A percentile compares a stretch with the other conserved stretches of the same genome.
phyloP scores from a whole-genome alignment of 202 grass and related monocot species.

The Zizania palustris region DNA sequence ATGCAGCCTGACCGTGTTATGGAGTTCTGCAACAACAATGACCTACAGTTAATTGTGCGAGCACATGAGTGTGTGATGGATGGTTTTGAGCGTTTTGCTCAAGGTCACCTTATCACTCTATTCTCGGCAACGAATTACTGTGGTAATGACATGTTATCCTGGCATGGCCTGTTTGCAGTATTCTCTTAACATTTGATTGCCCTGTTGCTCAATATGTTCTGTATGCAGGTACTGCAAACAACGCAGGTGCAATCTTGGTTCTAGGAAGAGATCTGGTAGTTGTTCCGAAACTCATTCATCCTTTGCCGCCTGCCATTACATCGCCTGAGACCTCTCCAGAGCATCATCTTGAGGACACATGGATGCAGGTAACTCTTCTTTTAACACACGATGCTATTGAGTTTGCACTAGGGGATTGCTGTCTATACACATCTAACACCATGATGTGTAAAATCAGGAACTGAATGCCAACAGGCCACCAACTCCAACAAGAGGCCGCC shows the following conservation, averaged over 20 bases:
- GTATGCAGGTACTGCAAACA: constrained; percentile 80
- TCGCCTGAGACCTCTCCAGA: constrained; percentile 75
- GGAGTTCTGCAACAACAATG: constrained; percentile 99
- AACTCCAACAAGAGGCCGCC: constrained; percentile 95
- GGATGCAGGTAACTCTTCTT: constrained; percentile 80
- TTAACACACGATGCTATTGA: not conserved
- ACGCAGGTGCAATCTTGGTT: constrained; percentile 96
- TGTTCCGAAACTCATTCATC: constrained; percentile 97
- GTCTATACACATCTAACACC: constrained; percentile 25
- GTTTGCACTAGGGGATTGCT: not conserved
- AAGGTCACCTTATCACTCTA: constrained; percentile 98
- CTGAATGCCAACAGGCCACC: constrained; percentile 91
- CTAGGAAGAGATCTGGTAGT: constrained; percentile 96
- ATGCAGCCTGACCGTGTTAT: constrained; percentile 92
- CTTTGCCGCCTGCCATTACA: constrained; percentile 81
- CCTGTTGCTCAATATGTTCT: constrained; percentile 31
- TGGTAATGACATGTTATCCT: constrained; percentile 49
- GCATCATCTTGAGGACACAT: constrained; percentile 78
- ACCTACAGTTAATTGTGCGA: constrained; percentile 91
- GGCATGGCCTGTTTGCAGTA: not conserved
- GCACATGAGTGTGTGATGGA: constrained; percentile 99
- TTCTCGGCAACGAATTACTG: constrained; percentile 99
- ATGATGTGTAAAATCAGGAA: constrained; percentile 59
- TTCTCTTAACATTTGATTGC: constrained; percentile 12
- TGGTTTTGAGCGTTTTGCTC: constrained; percentile 98